A percentile compares a stretch with the other conserved stretches of the same genome.
phyloP scores from a whole-genome alignment of 129 eudicot species.

The Pseudognaphalium luteoalbum region DNA sequence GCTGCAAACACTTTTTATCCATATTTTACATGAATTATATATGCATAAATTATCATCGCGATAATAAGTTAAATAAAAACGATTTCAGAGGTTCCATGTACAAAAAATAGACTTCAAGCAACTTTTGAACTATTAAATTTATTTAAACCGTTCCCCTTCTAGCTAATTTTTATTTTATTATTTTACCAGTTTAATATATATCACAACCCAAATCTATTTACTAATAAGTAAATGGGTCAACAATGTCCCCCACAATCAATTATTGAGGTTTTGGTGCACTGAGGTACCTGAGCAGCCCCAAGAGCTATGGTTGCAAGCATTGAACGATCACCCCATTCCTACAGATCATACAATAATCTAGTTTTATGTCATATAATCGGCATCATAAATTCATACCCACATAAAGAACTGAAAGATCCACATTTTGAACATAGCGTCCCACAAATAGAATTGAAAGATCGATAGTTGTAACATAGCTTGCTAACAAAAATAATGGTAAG shows the following conservation, averaged over 20 bases:
- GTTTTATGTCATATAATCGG: background rate
- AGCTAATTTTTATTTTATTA: background rate
- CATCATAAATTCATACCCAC: background rate
- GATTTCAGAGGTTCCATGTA: background rate
- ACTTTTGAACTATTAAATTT: background rate
- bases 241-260: background rate
- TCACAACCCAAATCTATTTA: background rate
- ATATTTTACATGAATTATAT: too few relatives aligned
- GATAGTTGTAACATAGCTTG: background rate
- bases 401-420: background rate
- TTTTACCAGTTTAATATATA: background rate
- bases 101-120: background rate
- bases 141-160: background rate
- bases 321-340: slow-evolving; percentile 99
- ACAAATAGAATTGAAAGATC: background rate
- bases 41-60: background rate
- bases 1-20: background rate
- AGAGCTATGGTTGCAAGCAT: slow-evolving; percentile 99
- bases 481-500: background rate
- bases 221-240: background rate
- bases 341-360: background rate
- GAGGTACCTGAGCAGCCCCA: slow-evolving; percentile 95
- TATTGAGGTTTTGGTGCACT: background rate
- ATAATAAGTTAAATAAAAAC: background rate
- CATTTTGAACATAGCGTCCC: background rate